A percentile compares a stretch with the other conserved stretches of the same genome.
Conservation (phyloP, 2,329 filamentous ascomycete species). For the Apiospora kogelbergensis region DNA sequence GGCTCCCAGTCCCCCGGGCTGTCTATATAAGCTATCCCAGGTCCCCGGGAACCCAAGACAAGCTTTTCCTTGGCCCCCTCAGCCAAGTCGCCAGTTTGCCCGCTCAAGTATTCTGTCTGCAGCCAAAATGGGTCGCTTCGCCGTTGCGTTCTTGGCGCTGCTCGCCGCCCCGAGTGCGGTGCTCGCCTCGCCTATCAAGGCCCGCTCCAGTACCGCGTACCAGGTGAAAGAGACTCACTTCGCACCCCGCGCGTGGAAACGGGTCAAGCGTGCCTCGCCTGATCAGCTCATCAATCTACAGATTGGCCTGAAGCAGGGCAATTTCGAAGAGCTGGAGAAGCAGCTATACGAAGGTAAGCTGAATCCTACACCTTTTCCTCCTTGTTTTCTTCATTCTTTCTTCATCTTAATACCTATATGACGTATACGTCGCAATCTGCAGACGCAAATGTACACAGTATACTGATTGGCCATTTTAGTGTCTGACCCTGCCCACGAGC, state of each 20-base stretch:
- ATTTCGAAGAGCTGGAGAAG: conserved; percentile 53
- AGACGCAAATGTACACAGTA: not conserved
- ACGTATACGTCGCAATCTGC: too few relatives aligned
- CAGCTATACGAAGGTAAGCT: conserved; percentile 40
- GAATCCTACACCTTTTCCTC: too few relatives aligned
- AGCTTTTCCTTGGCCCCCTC: conserved; percentile 1
- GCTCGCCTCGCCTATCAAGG: conserved; percentile 24
- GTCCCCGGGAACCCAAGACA: not conserved
- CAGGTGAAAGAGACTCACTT: conserved; percentile 54
- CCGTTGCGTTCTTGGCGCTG: conserved; percentile 24
- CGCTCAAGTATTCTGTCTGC: not conserved
- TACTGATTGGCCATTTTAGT: conserved; percentile 29
- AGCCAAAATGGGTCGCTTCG: conserved; percentile 25
- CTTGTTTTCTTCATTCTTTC: too few relatives aligned
- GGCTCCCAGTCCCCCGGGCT: not conserved
- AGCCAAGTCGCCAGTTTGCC: not conserved
- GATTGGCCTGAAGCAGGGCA: conserved; percentile 49
- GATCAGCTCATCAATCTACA: conserved; percentile 45
- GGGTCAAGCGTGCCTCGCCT: conserved; percentile 33
- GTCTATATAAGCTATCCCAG: not conserved
- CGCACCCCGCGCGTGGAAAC: conserved; percentile 39
- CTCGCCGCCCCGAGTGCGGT: conserved; percentile 25
- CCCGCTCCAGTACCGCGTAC: conserved; percentile 22
- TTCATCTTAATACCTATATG: too few relatives aligned
- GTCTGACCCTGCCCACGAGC: conserved; percentile 44